Conservation (phyloP, 2,329 filamentous ascomycete species). For the Fusarium sacchari region DNA sequence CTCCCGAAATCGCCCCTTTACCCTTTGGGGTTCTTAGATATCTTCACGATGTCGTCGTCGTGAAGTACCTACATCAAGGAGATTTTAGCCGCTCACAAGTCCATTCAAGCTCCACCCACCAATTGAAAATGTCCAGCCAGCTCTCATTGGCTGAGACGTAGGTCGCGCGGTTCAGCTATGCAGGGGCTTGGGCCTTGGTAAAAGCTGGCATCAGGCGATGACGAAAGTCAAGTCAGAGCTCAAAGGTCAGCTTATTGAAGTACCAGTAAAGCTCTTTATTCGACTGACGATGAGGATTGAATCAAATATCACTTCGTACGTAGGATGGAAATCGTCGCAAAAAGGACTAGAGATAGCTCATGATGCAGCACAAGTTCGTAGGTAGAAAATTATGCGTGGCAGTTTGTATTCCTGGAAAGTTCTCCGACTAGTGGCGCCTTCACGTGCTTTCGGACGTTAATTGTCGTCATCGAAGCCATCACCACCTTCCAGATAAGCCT, state of each 20-base stretch:
- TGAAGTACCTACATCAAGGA: too few relatives aligned
- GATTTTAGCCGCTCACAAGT: neutral
- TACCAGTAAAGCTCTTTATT: too few relatives aligned
- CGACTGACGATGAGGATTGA: neutral
- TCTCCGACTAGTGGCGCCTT: neutral
- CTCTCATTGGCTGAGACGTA: slow-evolving; percentile 12
- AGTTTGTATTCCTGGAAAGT: too few relatives aligned
- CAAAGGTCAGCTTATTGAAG: slow-evolving; percentile 1
- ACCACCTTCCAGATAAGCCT: slow-evolving; percentile 10
- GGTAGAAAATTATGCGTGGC: too few relatives aligned
- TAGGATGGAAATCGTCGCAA: neutral
- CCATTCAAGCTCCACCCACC: neutral
- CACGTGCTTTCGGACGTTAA: slow-evolving; percentile 9
- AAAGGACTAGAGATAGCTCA: neutral
- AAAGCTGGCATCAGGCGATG: slow-evolving; percentile 23
- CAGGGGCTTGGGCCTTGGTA: slow-evolving; percentile 22
- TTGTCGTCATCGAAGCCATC: slow-evolving; percentile 43
- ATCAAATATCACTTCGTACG: neutral
- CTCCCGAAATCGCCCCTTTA: too few relatives aligned
- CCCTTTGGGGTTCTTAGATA: too few relatives aligned
- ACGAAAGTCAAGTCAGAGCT: slow-evolving; percentile 27
- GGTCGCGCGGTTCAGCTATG: slow-evolving; percentile 23
- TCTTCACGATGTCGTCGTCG: too few relatives aligned
- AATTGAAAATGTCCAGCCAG: neutral
- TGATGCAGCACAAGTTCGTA: neutral